These are phyloP conservation scores for Oryza glumipatula DNA, from an alignment of 176 grass and related monocot species.

Conservation along the genomic window DNA sequence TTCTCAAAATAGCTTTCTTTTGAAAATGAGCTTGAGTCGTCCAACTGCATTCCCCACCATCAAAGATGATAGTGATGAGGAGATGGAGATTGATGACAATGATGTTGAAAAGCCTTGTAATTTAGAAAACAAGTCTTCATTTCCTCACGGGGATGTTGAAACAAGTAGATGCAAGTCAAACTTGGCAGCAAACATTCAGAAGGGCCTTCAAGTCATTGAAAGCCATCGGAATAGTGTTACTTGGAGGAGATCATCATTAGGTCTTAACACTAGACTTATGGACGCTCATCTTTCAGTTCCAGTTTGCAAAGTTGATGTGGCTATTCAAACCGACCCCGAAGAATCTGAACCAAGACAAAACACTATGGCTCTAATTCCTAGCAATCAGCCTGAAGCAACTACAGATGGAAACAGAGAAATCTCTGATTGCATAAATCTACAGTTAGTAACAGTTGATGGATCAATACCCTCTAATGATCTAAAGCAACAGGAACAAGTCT, in stretches of 20 bases:
- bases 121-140: constrained; percentile 21
- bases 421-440: constrained; percentile 38
- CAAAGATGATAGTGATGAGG: constrained; percentile 69
- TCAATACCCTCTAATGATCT: constrained; percentile 40
- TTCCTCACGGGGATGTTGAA: constrained; percentile 16
- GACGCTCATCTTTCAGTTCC: constrained; percentile 41
- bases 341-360: constrained; percentile 40
- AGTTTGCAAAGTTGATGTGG: constrained; percentile 50
- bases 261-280: constrained; percentile 36
- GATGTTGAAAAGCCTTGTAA: constrained; percentile 54
- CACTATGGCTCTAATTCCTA: constrained; percentile 42
- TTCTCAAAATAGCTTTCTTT: constrained; percentile 52
- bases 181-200: constrained; percentile 58
- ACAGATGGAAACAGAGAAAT: constrained; percentile 26
- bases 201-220: constrained; percentile 57
- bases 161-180: constrained; percentile 5
- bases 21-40: constrained; percentile 61
- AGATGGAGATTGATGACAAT: constrained; percentile 75
- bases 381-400: constrained; percentile 30
- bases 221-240: constrained; percentile 23
- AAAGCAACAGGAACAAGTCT: constrained; percentile 49
- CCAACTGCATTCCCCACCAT: constrained; percentile 39
- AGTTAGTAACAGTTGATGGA: constrained; percentile 50
- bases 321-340: constrained; percentile 52
- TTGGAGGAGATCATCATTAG: constrained; percentile 63